Evolutionary conservation across 345 rosid species (phyloP).

Genomic region (rapeseed (Brassica napus)): DNA sequence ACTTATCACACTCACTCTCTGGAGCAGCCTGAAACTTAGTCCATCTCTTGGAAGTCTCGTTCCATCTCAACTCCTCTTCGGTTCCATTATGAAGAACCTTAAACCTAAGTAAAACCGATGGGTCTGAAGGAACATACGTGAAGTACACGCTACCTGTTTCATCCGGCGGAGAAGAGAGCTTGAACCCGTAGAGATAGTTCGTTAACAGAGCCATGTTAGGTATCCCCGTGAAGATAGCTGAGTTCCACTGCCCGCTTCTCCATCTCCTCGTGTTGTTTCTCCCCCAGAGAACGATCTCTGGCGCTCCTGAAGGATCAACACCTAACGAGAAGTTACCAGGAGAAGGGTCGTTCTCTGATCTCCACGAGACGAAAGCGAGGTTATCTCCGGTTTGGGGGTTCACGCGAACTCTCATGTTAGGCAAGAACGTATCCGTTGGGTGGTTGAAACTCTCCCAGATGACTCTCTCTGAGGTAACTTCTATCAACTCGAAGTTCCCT

Average conservation of each 20-base stretch:
- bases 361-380: constrained; percentile 61
- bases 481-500: constrained; percentile 46
- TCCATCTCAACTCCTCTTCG: constrained; percentile 63
- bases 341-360: constrained; percentile 58
- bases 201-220: constrained; percentile 46
- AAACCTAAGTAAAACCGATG: constrained; percentile 55
- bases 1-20: constrained; percentile 56
- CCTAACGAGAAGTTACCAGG: constrained; percentile 62
- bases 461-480: constrained; percentile 23
- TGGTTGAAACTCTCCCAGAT: constrained; percentile 67
- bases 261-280: constrained; percentile 50
- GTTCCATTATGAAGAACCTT: constrained; percentile 48
- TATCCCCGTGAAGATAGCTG: constrained; percentile 54
- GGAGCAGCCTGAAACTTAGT: constrained; percentile 50
- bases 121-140: constrained; percentile 49
- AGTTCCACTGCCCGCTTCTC: constrained; percentile 89
- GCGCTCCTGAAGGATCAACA: constrained; percentile 59
- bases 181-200: constrained; percentile 56
- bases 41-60: constrained; percentile 46
- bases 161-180: constrained; percentile 39
- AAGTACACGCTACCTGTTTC: constrained; percentile 51
- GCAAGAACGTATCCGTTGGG: constrained; percentile 62
- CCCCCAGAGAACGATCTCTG: constrained; percentile 81
- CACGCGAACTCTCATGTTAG: constrained; percentile 59
- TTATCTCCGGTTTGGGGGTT: constrained; percentile 44